phyloP scores from a whole-genome alignment of 1,284 basidiomycete genomes.

The Agaricales sp. region DNA sequence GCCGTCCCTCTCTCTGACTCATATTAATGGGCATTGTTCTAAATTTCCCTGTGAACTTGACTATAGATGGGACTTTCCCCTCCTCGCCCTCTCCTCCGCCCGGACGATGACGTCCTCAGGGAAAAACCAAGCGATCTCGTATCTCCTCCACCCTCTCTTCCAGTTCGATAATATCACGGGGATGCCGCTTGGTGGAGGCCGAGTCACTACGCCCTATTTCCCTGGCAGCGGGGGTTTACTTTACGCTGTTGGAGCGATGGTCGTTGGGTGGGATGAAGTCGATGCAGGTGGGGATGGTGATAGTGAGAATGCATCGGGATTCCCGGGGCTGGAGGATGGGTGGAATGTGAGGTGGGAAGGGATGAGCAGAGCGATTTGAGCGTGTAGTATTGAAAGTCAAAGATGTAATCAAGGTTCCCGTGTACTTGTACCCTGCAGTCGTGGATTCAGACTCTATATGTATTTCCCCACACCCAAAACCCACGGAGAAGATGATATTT shows the following conservation, averaged over 20 bases:
- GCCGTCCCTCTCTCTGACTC: not conserved
- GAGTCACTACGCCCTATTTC: slow-evolving; percentile 50
- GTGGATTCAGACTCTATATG: no score
- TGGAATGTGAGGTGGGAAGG: slow-evolving; percentile 38
- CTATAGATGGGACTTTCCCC: slow-evolving; percentile 49
- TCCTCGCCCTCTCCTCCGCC: slow-evolving; percentile 54
- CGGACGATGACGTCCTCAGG: slow-evolving; percentile 35
- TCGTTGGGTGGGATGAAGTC: slow-evolving; percentile 40
- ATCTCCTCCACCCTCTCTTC: slow-evolving; percentile 44
- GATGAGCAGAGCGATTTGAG: slow-evolving; percentile 30
- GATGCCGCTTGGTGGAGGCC: slow-evolving; percentile 28
- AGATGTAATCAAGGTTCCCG: no score
- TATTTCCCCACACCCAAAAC: no score
- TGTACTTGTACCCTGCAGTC: no score
- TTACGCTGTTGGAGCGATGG: slow-evolving; percentile 47
- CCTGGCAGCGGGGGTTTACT: slow-evolving; percentile 44
- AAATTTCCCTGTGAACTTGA: not conserved
- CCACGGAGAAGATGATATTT: no score
- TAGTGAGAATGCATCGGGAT: slow-evolving; percentile 33
- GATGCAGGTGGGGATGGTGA: slow-evolving; percentile 17
- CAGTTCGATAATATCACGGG: slow-evolving; percentile 49
- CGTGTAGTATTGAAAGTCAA: no score
- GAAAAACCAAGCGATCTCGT: slow-evolving; percentile 46
- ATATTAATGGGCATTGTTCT: not conserved
- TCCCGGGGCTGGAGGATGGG: slow-evolving; percentile 27